phyloP scores from a whole-genome alignment of 2,329 filamentous ascomycete genomes.

The Fusarium haematococcum region DNA sequence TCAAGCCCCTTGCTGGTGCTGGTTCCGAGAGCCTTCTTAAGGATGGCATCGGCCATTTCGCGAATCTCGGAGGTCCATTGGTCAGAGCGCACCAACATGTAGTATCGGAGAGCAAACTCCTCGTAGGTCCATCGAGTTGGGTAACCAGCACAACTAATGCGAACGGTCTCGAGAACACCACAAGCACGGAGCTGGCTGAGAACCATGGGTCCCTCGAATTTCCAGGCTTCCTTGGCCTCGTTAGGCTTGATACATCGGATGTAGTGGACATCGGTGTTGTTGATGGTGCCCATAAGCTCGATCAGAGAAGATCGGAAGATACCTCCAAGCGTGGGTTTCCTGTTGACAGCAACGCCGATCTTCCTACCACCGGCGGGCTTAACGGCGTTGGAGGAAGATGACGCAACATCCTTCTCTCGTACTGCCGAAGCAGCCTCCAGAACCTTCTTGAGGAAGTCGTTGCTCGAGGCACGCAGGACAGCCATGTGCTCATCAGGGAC shows the following conservation, averaged over 20 bases:
- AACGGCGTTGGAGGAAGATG: conserved; percentile 75
- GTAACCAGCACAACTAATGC: conserved; percentile 97
- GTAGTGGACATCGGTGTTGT: conserved; percentile 97
- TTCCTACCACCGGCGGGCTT: conserved; percentile 85
- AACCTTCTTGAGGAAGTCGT: conserved; percentile 86
- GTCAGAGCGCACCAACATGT: conserved; percentile 92
- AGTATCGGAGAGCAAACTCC: conserved; percentile 96
- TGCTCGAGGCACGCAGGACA: conserved; percentile 85
- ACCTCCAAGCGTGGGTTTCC: conserved; percentile 95
- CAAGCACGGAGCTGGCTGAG: conserved; percentile 96
- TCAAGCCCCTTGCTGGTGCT: conserved; percentile 80
- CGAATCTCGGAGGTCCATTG: conserved; percentile 95
- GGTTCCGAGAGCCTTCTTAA: conserved; percentile 87
- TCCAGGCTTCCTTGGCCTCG: conserved; percentile 95
- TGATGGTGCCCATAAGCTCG: conserved; percentile 97
- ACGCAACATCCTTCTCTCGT: conserved; percentile 85
- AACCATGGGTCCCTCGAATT: conserved; percentile 99
- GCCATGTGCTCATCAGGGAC: conserved; percentile 99
- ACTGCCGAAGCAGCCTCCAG: conserved; percentile 87
- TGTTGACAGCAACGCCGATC: conserved; percentile 90
- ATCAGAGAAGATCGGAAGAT: conserved; percentile 99
- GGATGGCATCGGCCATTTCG: conserved; percentile 91
- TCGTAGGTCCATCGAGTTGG: conserved; percentile 99
- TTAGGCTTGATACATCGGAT: conserved; percentile 99
- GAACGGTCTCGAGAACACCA: conserved; percentile 97